Evolutionary conservation across 768 basidiomycete genomes (phyloP), one percentile per base, ranked within the genome.

Genomic region (Psilocybe tampanensis): DNA sequence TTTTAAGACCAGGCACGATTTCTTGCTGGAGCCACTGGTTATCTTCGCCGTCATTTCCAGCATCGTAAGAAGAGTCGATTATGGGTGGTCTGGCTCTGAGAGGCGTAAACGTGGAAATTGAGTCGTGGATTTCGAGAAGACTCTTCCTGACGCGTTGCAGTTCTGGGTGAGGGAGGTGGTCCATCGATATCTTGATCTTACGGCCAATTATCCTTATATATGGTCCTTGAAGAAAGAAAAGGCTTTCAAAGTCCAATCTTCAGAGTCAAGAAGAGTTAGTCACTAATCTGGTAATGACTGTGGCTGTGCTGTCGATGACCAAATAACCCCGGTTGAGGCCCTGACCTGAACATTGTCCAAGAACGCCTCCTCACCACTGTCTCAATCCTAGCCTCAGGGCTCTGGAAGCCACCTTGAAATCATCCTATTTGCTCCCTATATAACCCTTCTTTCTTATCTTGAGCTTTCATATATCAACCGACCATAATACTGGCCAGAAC

Each of bases 1-100:
- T 80, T 60, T 75, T 80, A 0, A 81, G 66, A 1, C 80, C 80
- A 34, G 78, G 77, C 17, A 81, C 70, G 42, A 69, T 68, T 24
- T 77, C 77, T 44, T 75, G 75, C 29, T 76, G 76, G 15, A 74
- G 58, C 76, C 76, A 79, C 44, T 74, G 74, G 23, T 69, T 73
- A 22, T 79, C 77, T 29, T 79, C 78, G 15, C 56, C 58, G 21
- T 68, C 74, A 29, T 63, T 63, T 23, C 59, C 65, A 15, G 63
- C 56, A 18, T 77, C 73, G 12, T 74, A 58, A 9, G 77, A 79
- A 15, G 79, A 79, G 58, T 82, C 79, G 18, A 81, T 70, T 51
- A 82, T 77, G 19, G 80, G 80, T 3, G 76, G 78, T 52, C 66
- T 65, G 21, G 67, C 56, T 7, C 66, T 69, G 15, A 71, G 68